Conservation (phyloP, 768 basidiomycete genomes). For the Leucocoprinus leucothites region DNA sequence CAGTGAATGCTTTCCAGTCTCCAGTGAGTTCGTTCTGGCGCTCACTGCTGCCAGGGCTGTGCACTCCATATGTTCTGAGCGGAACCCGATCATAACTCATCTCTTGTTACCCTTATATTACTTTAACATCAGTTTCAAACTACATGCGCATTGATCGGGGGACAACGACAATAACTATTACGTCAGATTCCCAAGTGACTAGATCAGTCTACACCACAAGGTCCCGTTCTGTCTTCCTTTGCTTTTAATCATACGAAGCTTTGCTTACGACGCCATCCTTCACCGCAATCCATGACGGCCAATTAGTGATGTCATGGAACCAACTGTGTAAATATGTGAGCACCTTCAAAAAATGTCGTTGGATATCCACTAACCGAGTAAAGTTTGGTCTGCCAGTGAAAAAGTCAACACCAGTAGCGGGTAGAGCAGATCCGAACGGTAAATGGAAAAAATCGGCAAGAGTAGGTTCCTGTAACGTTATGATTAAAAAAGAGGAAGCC, state of each 20-base stretch:
- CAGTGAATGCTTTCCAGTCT: no score
- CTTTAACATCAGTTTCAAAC: no score
- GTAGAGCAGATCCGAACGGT: constrained; percentile 30
- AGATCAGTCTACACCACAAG: no score
- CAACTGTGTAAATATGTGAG: constrained; percentile 13
- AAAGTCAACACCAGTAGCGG: constrained; percentile 22
- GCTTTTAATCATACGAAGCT: neutral
- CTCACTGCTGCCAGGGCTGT: no score
- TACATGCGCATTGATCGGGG: no score
- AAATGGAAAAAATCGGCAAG: constrained; percentile 48
- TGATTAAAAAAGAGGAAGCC: neutral
- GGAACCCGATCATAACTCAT: no score
- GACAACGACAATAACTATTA: no score
- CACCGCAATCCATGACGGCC: constrained; percentile 21
- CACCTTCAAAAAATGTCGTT: no score
- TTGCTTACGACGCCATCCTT: constrained; percentile 18
- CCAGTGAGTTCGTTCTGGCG: no score
- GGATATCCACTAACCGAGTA: constrained; percentile 26
- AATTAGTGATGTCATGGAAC: constrained; percentile 23
- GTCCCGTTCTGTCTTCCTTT: neutral
- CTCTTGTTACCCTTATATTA: no score
- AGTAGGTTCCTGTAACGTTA: constrained; percentile 32
- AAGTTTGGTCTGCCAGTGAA: constrained; percentile 42
- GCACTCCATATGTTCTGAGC: no score
- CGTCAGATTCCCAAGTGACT: no score